Evolutionary conservation across 345 rosid species (phyloP), one percentile per base, ranked within the genome.

Genomic region (Moringa oleifera): DNA sequence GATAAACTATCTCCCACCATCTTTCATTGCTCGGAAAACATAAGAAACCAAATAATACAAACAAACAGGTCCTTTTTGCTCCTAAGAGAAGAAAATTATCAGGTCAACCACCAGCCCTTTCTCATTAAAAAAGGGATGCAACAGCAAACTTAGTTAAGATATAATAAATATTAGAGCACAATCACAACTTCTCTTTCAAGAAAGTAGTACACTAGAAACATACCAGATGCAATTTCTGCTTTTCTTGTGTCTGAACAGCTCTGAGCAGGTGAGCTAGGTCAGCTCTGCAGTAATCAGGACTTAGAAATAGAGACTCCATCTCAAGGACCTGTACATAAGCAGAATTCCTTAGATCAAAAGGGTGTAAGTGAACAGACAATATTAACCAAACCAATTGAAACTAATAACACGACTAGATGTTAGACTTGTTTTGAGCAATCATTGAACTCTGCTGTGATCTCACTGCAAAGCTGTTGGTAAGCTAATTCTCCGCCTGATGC

Each of bases 381-480:
- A 41, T 41, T 41, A 1, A 7, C 12, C 16, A 4, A 41, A 17
- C 9, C 23, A 21, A 50, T 15, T 18, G 17, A 41, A 13, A 31
- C 10, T 7, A 17, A 19, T 18, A 24, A 0, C 18, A 56, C 3
- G 45, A 45, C 24, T 18, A 57, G 23, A 51, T 57, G 52, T 6
- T 64, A 12, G 7, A 92, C 97, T 73, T 90, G 94, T 88, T 87
- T 86, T 0, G 98, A 93, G 85, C 90, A 90, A 67, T 86, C 91
- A 61, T 65, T 90, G 83, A 93, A 93, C 78, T 86, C 90, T 4
- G 51, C 57, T 2, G 98, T 90, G 52, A 93, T 73, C 83, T 84
- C 89, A 41, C 83, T 71, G 72, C 96, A 90, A 54, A 93, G 88
- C 58, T 84, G 84, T 68, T 87, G 97, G 72, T 90, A 93, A 49